These are phyloP conservation scores for Luzula sylvatica DNA, from an alignment of 176 grass and related monocot species.

Conservation along the genomic window DNA sequence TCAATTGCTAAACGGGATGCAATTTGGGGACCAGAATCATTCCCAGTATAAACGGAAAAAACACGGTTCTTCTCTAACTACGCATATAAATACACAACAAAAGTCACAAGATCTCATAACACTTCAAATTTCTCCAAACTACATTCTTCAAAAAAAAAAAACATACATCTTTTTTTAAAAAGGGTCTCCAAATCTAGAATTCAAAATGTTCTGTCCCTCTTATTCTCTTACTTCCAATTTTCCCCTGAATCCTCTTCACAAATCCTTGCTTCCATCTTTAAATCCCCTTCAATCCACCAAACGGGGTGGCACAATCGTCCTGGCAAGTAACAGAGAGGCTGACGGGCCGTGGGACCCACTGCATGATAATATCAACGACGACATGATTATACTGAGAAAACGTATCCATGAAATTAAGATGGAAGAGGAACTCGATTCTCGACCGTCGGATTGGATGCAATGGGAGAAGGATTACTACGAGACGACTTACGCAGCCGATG, in stretches of 20 bases:
- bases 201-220: slow-evolving; percentile 11
- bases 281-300: background rate
- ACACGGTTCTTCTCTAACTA: slow-evolving; percentile 1
- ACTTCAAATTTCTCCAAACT: background rate
- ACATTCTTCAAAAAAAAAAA: slow-evolving; percentile 2
- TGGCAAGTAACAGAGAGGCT: background rate
- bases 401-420: slow-evolving; percentile 34
- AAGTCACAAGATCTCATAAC: background rate
- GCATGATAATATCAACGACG: slow-evolving; percentile 13
- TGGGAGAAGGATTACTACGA: slow-evolving; percentile 38
- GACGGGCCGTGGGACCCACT: slow-evolving; percentile 4
- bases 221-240: background rate
- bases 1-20: background rate
- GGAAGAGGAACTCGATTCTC: slow-evolving; percentile 12
- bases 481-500: slow-evolving; percentile 23
- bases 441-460: slow-evolving; percentile 21
- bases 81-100: slow-evolving; percentile 6
- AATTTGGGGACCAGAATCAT: slow-evolving; percentile 2
- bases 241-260: background rate
- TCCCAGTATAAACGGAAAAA: background rate
- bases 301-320: background rate
- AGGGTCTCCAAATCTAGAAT: background rate
- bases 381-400: slow-evolving; percentile 33
- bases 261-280: background rate
- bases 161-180: background rate